phyloP scores from a whole-genome alignment of 2,329 filamentous ascomycete species.

The Aspergillus uvarum region DNA sequence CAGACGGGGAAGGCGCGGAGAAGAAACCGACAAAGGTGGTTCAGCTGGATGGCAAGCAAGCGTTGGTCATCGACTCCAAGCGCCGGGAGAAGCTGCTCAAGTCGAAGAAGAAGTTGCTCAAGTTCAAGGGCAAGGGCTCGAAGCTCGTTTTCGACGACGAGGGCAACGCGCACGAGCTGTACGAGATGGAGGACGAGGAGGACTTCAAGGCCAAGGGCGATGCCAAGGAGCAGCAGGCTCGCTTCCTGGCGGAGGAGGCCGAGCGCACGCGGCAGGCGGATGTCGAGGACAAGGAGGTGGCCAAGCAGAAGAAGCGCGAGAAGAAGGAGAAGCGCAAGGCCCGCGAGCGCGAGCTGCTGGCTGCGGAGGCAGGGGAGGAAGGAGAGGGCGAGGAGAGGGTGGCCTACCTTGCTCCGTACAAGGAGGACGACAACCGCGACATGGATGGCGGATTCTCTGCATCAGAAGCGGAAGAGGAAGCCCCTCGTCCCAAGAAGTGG shows the following conservation, averaged over 20 bases:
- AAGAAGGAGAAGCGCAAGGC: conserved; percentile 49
- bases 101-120: conserved; percentile 90
- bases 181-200: conserved; percentile 83
- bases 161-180: conserved; percentile 77
- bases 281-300: conserved; percentile 75
- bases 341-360: conserved; percentile 39
- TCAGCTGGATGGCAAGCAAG: conserved; percentile 61
- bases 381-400: conserved; percentile 30
- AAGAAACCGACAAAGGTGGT: conserved; percentile 45
- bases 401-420: conserved; percentile 34
- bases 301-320: conserved; percentile 66
- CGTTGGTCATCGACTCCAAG: conserved; percentile 87
- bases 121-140: conserved; percentile 81
- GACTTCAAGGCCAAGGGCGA: conserved; percentile 74
- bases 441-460: conserved; percentile 15
- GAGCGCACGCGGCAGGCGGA: conserved; percentile 73
- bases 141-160: conserved; percentile 93
- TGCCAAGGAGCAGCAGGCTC: conserved; percentile 71
- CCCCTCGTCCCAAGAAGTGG: conserved; percentile 38
- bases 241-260: conserved; percentile 75
- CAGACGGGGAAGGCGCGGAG: conserved; percentile 23
- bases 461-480: conserved; percentile 26
- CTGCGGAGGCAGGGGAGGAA: conserved; percentile 26
- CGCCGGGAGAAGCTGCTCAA: conserved; percentile 92
- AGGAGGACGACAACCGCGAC: conserved; percentile 21